phyloP scores from a whole-genome alignment of 2,329 filamentous ascomycete genomes.

The Zymoseptoria brevis region DNA sequence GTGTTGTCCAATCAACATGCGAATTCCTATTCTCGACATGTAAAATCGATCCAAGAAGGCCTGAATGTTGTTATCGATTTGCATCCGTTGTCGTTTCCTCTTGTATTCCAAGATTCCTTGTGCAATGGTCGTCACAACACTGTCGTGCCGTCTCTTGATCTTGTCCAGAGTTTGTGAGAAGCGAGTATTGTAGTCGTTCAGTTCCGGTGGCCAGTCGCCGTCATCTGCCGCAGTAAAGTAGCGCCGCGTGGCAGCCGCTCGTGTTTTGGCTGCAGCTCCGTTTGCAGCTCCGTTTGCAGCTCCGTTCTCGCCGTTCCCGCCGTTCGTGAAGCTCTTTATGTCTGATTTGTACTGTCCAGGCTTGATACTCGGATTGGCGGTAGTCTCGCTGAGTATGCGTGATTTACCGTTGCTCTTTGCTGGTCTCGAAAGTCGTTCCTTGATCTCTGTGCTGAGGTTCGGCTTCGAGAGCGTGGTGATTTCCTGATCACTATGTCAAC shows the following conservation, averaged over 20 bases:
- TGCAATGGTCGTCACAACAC: constrained; percentile 95
- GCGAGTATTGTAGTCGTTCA: constrained; percentile 86
- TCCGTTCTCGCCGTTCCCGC: constrained; percentile 39
- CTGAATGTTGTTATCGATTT: constrained; percentile 96
- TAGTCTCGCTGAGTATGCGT: constrained; percentile 70
- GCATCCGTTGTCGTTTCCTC: constrained; percentile 89
- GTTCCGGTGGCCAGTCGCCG: constrained; percentile 86
- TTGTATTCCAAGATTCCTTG: constrained; percentile 98
- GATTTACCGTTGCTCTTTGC: constrained; percentile 52
- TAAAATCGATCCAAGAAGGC: constrained; percentile 98
- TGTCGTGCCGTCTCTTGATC: constrained; percentile 93
- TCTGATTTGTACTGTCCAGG: constrained; percentile 68
- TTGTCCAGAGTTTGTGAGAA: constrained; percentile 83
- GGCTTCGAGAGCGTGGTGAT: constrained; percentile 81
- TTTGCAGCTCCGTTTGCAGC: constrained; percentile 34
- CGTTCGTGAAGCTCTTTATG: constrained; percentile 44
- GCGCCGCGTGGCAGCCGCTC: constrained; percentile 46
- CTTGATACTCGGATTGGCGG: constrained; percentile 80
- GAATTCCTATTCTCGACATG: constrained; percentile 98
- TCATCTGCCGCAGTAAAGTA: constrained; percentile 88
- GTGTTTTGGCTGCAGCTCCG: constrained; percentile 37
- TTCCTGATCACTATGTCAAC: constrained; percentile 51
- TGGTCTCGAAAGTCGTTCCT: constrained; percentile 68
- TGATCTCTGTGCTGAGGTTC: constrained; percentile 64
- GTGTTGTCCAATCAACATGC: constrained; percentile 98